These are phyloP conservation scores for Anisodus acutangulus DNA, from an alignment of 257 asterid genomes.

Conservation along the genomic window DNA sequence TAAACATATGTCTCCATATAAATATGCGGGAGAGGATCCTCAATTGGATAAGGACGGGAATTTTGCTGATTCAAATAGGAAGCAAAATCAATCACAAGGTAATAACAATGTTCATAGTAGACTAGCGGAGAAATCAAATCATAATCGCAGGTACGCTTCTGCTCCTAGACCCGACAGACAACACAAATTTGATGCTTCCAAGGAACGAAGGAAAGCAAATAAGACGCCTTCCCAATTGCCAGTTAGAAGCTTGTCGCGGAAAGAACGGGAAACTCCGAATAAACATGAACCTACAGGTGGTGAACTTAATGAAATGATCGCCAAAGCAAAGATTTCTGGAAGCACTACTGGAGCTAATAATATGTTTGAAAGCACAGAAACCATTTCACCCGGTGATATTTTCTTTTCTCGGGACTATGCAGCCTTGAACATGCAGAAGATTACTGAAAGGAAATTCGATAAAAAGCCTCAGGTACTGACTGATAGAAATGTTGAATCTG, in stretches of 20 bases:
- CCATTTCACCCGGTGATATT: constrained; percentile 68
- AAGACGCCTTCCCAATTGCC: constrained; percentile 7
- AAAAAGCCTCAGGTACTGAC: constrained; percentile 48
- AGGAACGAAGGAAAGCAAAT: constrained; percentile 38
- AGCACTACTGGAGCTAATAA: constrained; percentile 33
- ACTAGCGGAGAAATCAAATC: constrained; percentile 30
- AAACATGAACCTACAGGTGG: constrained; percentile 56
- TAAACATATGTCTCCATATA: constrained; percentile 51
- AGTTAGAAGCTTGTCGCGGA: constrained; percentile 29
- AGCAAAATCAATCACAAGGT: constrained; percentile 28
- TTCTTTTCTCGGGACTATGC: constrained; percentile 59
- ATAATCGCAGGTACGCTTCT: constrained; percentile 51
- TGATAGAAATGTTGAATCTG: constrained; percentile 34
- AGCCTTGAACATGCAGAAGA: constrained; percentile 37
- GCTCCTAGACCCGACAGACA: constrained; percentile 55
- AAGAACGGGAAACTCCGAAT: constrained; percentile 40
- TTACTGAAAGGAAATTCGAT: constrained; percentile 29
- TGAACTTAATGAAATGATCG: constrained; percentile 75
- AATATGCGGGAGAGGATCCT: constrained; percentile 32
- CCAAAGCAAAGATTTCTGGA: constrained; percentile 53
- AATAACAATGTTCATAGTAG: constrained; percentile 36
- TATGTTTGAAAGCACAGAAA: constrained; percentile 59
- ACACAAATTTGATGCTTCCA: constrained; percentile 31
- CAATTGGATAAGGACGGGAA: background rate
- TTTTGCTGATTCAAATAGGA: constrained; percentile 21